Base-by-base conservation (phyloP, 2,329 filamentous ascomycete genomes). In the Penicillium verrucosum region DNA sequence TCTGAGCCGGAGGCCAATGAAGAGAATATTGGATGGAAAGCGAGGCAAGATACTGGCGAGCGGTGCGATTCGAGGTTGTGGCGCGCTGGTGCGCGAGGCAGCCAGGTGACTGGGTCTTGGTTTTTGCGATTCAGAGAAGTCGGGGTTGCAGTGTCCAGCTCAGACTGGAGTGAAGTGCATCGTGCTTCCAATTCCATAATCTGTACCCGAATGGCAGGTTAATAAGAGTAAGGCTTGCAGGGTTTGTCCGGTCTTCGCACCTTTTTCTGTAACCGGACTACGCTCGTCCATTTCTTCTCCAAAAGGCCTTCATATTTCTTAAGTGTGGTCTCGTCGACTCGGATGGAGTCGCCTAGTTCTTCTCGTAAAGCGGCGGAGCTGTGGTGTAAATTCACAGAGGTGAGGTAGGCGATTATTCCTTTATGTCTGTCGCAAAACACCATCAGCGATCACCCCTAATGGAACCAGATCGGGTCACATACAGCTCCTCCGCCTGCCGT, bases 221-320 rank as follows among this genome's bases (percentile, higher is more conserved):
- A 64, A 55, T 41, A 45, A 45, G 38, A 42, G 32, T 51, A 53
- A 48, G 46, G 51, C 42, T 58, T 40, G 18, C 21, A 18, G 1
- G 37, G 41, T 53, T 25, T 45, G 48, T 29, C 14, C 37, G 27
- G 34, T 52, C 27, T 42, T 49, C 42, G 29, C 44, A 46, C 90
- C 89, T 96, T 97, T 77, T 96, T 97, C 77, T 97, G 93, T 74
- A 97, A 76, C 60, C 93, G 84, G 68, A 97, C 92, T 29, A 97
- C 89, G 68, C 91, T 94, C 21, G 93, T 97, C 93, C 93, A 97
- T 80, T 97, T 97, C 84, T 96, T 97, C 81, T 97, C 93, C 64
- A 97, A 77, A 29, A 97, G 77, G 1, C 90, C 89, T 76, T 96
- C 92, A 78, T 97, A 97, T 77, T 96, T 96, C 80, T 96, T 96